phyloP scores from a whole-genome alignment of 179 eudicot species.

The Spinacia oleracea region DNA sequence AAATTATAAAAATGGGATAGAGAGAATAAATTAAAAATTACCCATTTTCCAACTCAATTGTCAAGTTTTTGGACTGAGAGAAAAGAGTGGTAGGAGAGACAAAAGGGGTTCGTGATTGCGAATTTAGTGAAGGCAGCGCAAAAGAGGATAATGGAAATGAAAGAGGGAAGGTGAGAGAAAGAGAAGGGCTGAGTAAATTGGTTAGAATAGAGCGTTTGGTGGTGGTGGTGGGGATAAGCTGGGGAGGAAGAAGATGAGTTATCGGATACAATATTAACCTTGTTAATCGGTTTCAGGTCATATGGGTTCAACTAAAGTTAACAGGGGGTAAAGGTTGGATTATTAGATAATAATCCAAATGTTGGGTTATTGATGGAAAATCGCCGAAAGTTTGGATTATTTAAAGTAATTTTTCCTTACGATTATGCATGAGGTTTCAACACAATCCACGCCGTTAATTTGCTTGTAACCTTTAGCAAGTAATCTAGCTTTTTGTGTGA shows the following conservation, averaged over 20 bases:
- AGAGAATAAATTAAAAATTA: constrained; percentile 26
- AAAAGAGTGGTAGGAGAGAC: constrained; percentile 71
- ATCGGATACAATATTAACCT: constrained; percentile 1
- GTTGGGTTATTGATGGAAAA: too few relatives aligned
- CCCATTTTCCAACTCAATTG: constrained; percentile 85
- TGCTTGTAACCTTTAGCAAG: too few relatives aligned
- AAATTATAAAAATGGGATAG: not conserved
- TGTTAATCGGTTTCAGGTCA: too few relatives aligned
- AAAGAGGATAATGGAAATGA: constrained; percentile 57
- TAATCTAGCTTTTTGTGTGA: too few relatives aligned
- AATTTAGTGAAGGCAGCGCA: constrained; percentile 67
- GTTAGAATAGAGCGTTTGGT: constrained; percentile 32
- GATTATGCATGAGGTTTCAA: too few relatives aligned
- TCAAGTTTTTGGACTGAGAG: constrained; percentile 84
- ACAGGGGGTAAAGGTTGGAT: too few relatives aligned
- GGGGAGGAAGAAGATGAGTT: constrained; percentile 33
- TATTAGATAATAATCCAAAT: too few relatives aligned
- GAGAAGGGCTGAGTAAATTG: constrained; percentile 53
- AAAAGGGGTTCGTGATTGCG: constrained; percentile 39
- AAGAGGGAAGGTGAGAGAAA: constrained; percentile 59
- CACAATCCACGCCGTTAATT: too few relatives aligned
- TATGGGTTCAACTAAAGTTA: too few relatives aligned
- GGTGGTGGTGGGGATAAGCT: constrained; percentile 15
- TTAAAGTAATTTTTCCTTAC: too few relatives aligned
- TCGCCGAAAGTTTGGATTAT: too few relatives aligned